Evolutionary conservation across 495 filamentous ascomycete species (phyloP).

Genomic region (Daldinia concentrica): DNA sequence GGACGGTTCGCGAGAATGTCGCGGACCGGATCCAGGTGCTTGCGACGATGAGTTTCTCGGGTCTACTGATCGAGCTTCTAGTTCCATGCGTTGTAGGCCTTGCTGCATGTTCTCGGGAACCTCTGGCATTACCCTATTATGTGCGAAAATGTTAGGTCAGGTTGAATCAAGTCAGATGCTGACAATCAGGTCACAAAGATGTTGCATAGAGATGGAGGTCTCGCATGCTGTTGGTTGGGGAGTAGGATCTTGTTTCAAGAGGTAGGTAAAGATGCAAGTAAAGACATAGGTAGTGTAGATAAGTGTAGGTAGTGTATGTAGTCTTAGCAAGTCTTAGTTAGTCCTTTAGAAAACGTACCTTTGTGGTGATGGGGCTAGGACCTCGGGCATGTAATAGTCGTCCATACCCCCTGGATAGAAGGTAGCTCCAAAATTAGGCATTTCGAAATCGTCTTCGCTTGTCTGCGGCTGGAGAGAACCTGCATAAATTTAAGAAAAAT

Average conservation of each 20-base stretch:
- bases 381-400: constrained; percentile 81
- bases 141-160: constrained; percentile 12
- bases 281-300: neutral
- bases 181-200: constrained; percentile 20
- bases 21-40: constrained; percentile 38
- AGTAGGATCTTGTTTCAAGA: constrained; percentile 1
- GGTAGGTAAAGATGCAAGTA: neutral
- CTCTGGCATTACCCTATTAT: constrained; percentile 65
- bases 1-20: constrained; percentile 50
- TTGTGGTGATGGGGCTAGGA: constrained; percentile 79
- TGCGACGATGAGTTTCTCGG: constrained; percentile 41
- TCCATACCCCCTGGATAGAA: constrained; percentile 90
- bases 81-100: constrained; percentile 87
- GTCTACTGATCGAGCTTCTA: constrained; percentile 69
- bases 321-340: neutral
- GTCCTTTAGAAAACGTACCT: constrained; percentile 66
- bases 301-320: neutral
- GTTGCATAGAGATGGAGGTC: neutral
- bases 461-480: constrained; percentile 48
- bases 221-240: neutral
- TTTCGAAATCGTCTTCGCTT: constrained; percentile 55
- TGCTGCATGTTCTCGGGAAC: constrained; percentile 84
- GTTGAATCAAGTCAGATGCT: constrained; percentile 15
- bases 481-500: constrained; percentile 53
- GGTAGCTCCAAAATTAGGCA: constrained; percentile 75